Percentiles rank a stretch among this genome's conserved stretches.
These are phyloP conservation scores for Coemansia sp. DNA, from an alignment of 192 early-diverging fungal species.

Conservation along the genomic window DNA sequence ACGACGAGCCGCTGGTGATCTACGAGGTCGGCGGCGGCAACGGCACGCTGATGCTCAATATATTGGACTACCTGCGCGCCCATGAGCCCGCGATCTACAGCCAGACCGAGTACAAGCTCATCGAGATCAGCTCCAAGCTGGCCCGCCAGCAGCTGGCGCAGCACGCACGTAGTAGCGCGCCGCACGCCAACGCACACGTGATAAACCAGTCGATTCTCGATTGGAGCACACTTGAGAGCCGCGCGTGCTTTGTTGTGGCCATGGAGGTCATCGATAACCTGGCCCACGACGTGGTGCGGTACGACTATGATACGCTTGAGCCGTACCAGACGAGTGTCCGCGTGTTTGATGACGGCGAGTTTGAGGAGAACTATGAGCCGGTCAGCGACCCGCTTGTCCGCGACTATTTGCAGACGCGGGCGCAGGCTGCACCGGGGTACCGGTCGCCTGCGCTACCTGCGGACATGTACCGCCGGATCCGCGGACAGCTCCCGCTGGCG, in stretches of 20 bases:
- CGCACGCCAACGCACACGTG: slow-evolving; percentile 66
- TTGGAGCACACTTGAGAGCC: slow-evolving; percentile 68
- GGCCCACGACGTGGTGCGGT: slow-evolving; percentile 92
- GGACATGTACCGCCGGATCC: slow-evolving; percentile 53
- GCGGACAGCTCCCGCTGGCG: slow-evolving; percentile 71
- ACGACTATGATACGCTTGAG: slow-evolving; percentile 67
- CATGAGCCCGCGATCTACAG: slow-evolving; percentile 77
- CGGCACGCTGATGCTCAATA: slow-evolving; percentile 91
- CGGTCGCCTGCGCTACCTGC: slow-evolving; percentile 61
- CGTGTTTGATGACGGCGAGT: slow-evolving; percentile 79
- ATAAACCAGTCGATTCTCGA: slow-evolving; percentile 94
- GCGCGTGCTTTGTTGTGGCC: slow-evolving; percentile 88
- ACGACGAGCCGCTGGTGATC: slow-evolving; percentile 70
- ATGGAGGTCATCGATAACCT: slow-evolving; percentile 99
- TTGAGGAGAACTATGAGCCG: slow-evolving; percentile 80
- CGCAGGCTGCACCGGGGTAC: slow-evolving; percentile 37
- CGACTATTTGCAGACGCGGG: slow-evolving; percentile 61
- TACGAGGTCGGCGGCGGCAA: slow-evolving; percentile 98
- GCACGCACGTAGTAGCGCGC: slow-evolving; percentile 32
- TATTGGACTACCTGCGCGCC: slow-evolving; percentile 83
- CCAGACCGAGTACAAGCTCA: slow-evolving; percentile 78
- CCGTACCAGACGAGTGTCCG: slow-evolving; percentile 82
- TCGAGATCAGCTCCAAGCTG: slow-evolving; percentile 89
- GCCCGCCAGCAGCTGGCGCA: slow-evolving; percentile 63
- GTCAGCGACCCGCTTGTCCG: slow-evolving; percentile 74